Conservation (phyloP, 2,329 filamentous ascomycete species). For the Didymella sp. region DNA sequence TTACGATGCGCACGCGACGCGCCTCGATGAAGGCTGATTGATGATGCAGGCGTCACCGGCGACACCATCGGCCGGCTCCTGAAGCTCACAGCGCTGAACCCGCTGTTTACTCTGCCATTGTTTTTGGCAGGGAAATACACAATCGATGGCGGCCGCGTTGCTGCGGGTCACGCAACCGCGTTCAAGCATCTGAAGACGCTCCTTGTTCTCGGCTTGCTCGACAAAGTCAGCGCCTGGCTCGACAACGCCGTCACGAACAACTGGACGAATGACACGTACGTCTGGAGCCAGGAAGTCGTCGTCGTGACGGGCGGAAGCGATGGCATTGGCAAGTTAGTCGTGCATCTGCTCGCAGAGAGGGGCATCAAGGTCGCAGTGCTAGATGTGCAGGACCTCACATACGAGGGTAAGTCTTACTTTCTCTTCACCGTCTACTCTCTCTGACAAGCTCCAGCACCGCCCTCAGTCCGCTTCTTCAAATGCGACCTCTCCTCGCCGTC, state of each 20-base stretch:
- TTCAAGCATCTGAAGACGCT: slow-evolving; percentile 62
- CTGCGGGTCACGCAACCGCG: slow-evolving; percentile 57
- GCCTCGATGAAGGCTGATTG: background rate
- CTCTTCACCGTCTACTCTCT: background rate
- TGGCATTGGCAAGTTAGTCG: slow-evolving; percentile 74
- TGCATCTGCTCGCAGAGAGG: slow-evolving; percentile 68
- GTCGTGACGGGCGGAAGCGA: slow-evolving; percentile 77
- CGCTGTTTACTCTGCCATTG: slow-evolving; percentile 68
- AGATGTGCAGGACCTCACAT: slow-evolving; percentile 70
- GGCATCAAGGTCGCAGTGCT: slow-evolving; percentile 74
- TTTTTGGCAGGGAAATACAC: slow-evolving; percentile 70
- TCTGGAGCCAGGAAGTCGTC: slow-evolving; percentile 73
- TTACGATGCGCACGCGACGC: slow-evolving; percentile 8
- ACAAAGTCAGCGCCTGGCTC: slow-evolving; percentile 59
- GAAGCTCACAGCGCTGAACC: slow-evolving; percentile 68
- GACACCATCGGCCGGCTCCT: slow-evolving; percentile 67
- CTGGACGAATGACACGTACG: slow-evolving; percentile 62
- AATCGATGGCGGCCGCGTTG: slow-evolving; percentile 64
- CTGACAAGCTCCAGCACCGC: slow-evolving; percentile 48
- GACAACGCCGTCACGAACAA: slow-evolving; percentile 60
- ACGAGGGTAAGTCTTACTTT: slow-evolving; percentile 46
- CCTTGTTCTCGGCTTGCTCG: slow-evolving; percentile 60
- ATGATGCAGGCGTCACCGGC: slow-evolving; percentile 47
- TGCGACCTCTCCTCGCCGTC: slow-evolving; percentile 71
- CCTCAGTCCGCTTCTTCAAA: slow-evolving; percentile 70